Base-by-base conservation (phyloP, 2,329 filamentous ascomycete genomes). In the Botryotinia calthae region DNA sequence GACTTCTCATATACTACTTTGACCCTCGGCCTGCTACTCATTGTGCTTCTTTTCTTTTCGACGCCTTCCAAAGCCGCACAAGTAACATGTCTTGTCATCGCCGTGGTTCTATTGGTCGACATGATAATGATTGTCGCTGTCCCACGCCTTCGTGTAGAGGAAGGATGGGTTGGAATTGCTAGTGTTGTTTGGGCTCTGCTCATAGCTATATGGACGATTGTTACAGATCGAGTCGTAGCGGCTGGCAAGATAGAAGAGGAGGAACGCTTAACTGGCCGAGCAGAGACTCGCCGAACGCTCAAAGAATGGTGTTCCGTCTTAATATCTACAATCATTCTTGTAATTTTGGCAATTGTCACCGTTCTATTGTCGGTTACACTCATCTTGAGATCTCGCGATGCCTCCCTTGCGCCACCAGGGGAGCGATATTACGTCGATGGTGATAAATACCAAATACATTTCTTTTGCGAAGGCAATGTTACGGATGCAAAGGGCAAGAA, bases 191-290 rank as follows among this genome's bases (percentile, higher is more conserved):
- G 93, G 95, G 93, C 93, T 28, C 85, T 94, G 4, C 76, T 96
- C 63, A 93, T 97, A 80, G 88, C 91, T 51, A 81, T 92, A 4
- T 98, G 94, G 89, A 92, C 92, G 37, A 85, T 98, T 31, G 79
- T 91, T 14, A 93, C 91, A 12, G 95, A 97, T 79, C 87, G 91
- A 65, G 90, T 93, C 7, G 96, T 99, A 14, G 88, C 92, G 79
- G 97, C 94, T 92, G 96, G 95, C 72, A 98, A 98, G 82, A 86
- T 86, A 1, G 94, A 98, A 79, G 96, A 98, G 81, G 96, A 99
- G 81, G 91, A 97, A 81, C 90, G 96, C 40, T 85, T 98, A 31
- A 98, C 95, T 0, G 96, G 96, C 18, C 91, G 95, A 22, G 88
- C 92, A 44, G 95, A 99, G 84, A 94, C 92, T 18, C 89, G 95